Percentiles rank a stretch among this genome's conserved stretches.
Evolutionary conservation across 306 rosid species (phyloP).

Genomic region (Cicer chorassanicum): DNA sequence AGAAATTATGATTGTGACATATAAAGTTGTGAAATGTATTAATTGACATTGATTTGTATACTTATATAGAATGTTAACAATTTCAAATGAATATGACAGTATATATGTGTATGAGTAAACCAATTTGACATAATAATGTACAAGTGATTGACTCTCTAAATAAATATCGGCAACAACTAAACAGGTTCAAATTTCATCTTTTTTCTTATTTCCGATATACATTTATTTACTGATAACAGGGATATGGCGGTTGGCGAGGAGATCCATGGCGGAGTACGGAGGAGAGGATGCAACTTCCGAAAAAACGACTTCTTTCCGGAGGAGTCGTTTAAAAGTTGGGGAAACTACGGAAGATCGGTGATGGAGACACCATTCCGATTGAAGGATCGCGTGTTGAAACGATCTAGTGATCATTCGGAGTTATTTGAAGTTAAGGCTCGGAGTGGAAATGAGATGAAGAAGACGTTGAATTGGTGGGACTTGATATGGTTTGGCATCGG

Average conservation of each 20-base stretch:
- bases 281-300: conserved; percentile 56
- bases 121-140: too few relatives aligned
- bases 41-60: too few relatives aligned
- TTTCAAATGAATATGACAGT: too few relatives aligned
- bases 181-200: too few relatives aligned
- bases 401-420: conserved; percentile 67
- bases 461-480: conserved; percentile 90
- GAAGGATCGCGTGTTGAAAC: conserved; percentile 55
- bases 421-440: conserved; percentile 67
- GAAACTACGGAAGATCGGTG: conserved; percentile 58
- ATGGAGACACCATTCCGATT: conserved; percentile 61
- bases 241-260: conserved; percentile 45
- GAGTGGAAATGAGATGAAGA: conserved; percentile 83
- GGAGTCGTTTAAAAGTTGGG: conserved; percentile 76
- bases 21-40: too few relatives aligned
- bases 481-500: conserved; percentile 89
- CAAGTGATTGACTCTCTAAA: too few relatives aligned
- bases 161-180: too few relatives aligned
- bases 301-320: conserved; percentile 78
- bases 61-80: too few relatives aligned
- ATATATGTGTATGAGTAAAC: too few relatives aligned
- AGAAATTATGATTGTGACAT: too few relatives aligned
- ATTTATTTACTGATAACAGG: not conserved
- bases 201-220: too few relatives aligned
- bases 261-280: conserved; percentile 39